Evolutionary conservation across 2,329 filamentous ascomycete genomes (phyloP).

Genomic region (Massarina eburnea): DNA sequence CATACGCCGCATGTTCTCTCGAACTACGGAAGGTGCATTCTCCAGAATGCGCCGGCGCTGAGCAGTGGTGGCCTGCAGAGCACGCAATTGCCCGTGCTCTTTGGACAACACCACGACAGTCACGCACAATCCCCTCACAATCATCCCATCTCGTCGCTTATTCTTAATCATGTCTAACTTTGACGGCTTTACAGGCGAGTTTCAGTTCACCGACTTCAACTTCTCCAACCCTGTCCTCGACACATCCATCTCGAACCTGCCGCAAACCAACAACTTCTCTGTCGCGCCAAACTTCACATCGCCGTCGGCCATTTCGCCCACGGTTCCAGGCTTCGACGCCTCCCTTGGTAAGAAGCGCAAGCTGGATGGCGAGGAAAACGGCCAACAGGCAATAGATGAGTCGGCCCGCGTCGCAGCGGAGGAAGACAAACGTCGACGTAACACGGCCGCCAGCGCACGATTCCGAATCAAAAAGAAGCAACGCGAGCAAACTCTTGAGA

Average conservation of each 20-base stretch:
- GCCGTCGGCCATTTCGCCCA: constrained; percentile 32
- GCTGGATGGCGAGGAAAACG: constrained; percentile 37
- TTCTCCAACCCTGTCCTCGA: constrained; percentile 39
- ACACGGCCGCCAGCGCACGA: constrained; percentile 55
- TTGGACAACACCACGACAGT: constrained; percentile 15
- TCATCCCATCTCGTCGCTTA: constrained; percentile 2
- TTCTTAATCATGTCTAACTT: constrained; percentile 37
- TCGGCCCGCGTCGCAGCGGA: constrained; percentile 51
- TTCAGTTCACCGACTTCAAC: constrained; percentile 51
- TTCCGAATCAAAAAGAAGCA: constrained; percentile 61
- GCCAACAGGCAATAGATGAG: constrained; percentile 47
- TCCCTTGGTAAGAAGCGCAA: constrained; percentile 50
- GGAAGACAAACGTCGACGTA: constrained; percentile 57
- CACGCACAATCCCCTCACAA: constrained; percentile 8
- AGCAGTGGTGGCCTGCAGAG: constrained; percentile 27
- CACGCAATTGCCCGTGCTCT: constrained; percentile 40
- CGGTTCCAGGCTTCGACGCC: constrained; percentile 29
- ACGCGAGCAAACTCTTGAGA: constrained; percentile 55
- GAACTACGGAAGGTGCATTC: constrained; percentile 8
- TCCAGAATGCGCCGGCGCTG: constrained; percentile 22
- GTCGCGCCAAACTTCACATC: constrained; percentile 31
- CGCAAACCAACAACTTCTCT: constrained; percentile 27
- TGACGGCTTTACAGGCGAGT: constrained; percentile 44
- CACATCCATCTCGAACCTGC: constrained; percentile 30
- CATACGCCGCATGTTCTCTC: constrained; percentile 11